Evolutionary conservation across 306 rosid species (phyloP).

Genomic region (Prunus kanzakura): DNA sequence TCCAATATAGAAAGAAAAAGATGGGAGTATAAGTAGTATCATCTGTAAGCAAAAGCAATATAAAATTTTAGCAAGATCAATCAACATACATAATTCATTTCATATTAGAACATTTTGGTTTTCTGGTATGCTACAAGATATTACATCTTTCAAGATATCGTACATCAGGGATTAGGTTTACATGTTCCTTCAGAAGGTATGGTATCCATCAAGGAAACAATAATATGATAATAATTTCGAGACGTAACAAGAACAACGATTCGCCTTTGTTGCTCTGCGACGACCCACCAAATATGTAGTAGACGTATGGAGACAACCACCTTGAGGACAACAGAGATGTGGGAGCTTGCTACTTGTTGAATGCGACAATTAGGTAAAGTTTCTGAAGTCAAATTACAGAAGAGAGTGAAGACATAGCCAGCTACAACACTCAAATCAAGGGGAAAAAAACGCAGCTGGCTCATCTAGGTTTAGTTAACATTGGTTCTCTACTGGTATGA

Average conservation of each 20-base stretch:
- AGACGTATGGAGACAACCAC: constrained; percentile 4
- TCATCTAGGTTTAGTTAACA: background rate
- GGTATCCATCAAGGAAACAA: background rate
- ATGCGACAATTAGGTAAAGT: background rate
- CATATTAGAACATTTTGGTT: background rate
- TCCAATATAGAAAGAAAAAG: too few relatives aligned
- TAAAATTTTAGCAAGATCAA: too few relatives aligned
- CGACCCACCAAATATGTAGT: background rate
- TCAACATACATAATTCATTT: too few relatives aligned
- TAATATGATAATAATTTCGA: too few relatives aligned
- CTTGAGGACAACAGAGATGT: background rate
- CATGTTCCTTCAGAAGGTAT: background rate
- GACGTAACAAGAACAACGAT: background rate
- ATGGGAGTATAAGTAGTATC: too few relatives aligned
- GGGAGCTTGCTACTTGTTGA: background rate
- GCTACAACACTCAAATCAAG: background rate
- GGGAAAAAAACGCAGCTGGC: background rate
- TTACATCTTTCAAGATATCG: background rate
- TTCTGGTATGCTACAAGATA: background rate
- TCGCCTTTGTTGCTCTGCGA: background rate
- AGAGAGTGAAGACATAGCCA: background rate
- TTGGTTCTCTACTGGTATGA: background rate
- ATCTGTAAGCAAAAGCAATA: too few relatives aligned
- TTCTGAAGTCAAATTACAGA: constrained; percentile 10
- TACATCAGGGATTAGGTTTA: background rate